Conservation (phyloP, 371 early-diverging fungal species). For the Mortierella sp. region DNA sequence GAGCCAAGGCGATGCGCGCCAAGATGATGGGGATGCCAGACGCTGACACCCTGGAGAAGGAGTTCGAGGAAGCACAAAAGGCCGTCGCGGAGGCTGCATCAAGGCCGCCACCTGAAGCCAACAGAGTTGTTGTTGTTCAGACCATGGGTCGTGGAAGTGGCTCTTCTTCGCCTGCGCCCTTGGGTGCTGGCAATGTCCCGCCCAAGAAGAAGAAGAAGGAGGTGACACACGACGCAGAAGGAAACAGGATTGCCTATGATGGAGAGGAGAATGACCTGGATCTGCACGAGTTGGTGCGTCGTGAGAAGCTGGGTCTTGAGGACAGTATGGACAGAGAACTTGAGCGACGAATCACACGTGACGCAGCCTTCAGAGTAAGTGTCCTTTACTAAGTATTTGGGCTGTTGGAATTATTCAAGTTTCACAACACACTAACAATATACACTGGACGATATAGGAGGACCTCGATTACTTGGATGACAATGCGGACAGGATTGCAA, state of each 20-base stretch:
- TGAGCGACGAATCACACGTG: slow-evolving; percentile 82
- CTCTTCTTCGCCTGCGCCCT: slow-evolving; percentile 40
- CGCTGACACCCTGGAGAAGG: slow-evolving; percentile 75
- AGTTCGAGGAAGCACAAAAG: slow-evolving; percentile 72
- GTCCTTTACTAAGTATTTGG: not conserved
- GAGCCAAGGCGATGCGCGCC: slow-evolving; percentile 88
- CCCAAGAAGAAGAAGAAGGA: slow-evolving; percentile 62
- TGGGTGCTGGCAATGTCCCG: slow-evolving; percentile 40
- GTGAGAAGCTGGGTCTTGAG: slow-evolving; percentile 71
- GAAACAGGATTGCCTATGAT: slow-evolving; percentile 71
- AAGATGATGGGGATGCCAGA: slow-evolving; percentile 77
- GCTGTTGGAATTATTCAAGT: not conserved
- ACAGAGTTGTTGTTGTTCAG: slow-evolving; percentile 36
- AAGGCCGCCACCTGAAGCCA: slow-evolving; percentile 14
- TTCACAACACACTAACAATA: not conserved
- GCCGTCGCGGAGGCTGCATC: slow-evolving; percentile 26
- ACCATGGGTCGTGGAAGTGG: slow-evolving; percentile 48
- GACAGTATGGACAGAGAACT: slow-evolving; percentile 76
- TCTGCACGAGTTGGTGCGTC: slow-evolving; percentile 76
- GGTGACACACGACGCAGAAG: slow-evolving; percentile 69
- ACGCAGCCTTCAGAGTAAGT: slow-evolving; percentile 75
- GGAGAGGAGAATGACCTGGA: slow-evolving; percentile 69
- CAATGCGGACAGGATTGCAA: slow-evolving; percentile 83
- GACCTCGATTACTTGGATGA: slow-evolving; percentile 95
- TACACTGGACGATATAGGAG: slow-evolving; percentile 55